A percentile compares a stretch with the other conserved stretches of the same genome.
phyloP scores from a whole-genome alignment of 164 flowering plant genomes.

The Chimonanthus salicifolius region DNA sequence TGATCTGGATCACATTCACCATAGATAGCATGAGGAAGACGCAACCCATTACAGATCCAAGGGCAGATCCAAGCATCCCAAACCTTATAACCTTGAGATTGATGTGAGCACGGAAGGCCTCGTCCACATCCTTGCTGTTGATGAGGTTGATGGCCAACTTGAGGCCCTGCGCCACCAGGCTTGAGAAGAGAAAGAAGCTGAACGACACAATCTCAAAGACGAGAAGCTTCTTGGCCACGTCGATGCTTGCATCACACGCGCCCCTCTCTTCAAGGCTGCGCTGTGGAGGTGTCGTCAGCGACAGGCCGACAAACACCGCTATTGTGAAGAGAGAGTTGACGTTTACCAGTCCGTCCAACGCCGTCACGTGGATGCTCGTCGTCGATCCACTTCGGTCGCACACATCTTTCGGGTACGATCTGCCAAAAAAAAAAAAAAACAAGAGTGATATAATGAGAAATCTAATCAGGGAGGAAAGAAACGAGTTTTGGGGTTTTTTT shows the following conservation, averaged over 20 bases:
- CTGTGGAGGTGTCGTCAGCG: slow-evolving; percentile 22
- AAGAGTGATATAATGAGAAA: no score
- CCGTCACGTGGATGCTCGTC: slow-evolving; percentile 63
- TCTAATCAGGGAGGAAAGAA: no score
- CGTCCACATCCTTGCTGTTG: slow-evolving; percentile 28
- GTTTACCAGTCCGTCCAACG: slow-evolving; percentile 57
- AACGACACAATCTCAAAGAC: slow-evolving; percentile 34
- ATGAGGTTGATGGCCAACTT: slow-evolving; percentile 34
- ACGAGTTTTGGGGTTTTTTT: no score
- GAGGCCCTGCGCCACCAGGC: slow-evolving; percentile 33
- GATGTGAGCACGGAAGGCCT: slow-evolving; percentile 27
- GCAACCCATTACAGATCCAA: slow-evolving; percentile 35
- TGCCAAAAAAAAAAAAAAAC: background rate
- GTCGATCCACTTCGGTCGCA: background rate
- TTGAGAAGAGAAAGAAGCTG: slow-evolving; percentile 38
- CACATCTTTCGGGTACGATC: background rate
- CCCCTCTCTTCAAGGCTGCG: slow-evolving; percentile 24
- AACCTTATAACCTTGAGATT: slow-evolving; percentile 19
- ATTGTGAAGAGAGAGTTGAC: slow-evolving; percentile 73
- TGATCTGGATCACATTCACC: slow-evolving; percentile 31
- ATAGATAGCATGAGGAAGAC: slow-evolving; percentile 32
- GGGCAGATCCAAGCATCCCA: slow-evolving; percentile 37
- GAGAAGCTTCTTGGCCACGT: slow-evolving; percentile 34
- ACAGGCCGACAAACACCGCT: slow-evolving; percentile 59
- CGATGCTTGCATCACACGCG: slow-evolving; percentile 30